Evolutionary conservation across 805 yeast species (phyloP), one percentile per base, ranked within the genome.

Genomic region (Cyberlindnera mississippiensis): DNA sequence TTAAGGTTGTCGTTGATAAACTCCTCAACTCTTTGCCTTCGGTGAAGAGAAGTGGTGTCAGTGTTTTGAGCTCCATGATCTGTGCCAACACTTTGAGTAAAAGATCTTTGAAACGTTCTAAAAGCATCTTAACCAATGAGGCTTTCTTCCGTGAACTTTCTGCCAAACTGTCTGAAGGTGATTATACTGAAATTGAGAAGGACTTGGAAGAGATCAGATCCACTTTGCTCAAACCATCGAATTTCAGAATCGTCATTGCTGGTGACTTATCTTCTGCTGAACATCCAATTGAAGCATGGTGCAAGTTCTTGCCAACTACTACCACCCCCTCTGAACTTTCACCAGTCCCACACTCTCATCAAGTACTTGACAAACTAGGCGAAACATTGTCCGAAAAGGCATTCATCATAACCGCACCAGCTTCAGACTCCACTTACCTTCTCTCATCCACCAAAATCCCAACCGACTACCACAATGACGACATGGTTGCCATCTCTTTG

Each of bases 381-480:
- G 46, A 55, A 16, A 44, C 56, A 0, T 78, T 86, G 34, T 59
- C 73, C 2, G 59, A 66, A 2, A 69, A 72, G 32, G 91, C 93
- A 0, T 69, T 64, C 46, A 66, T 91, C 32, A 72, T 84, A 2
- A 72, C 85, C 0, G 78, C 88, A 2, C 90, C 97, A 4, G 89
- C 93, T 1, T 81, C 95, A 0, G 96, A 88, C 49, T 82, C 96
- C 0, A 74, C 91, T 4, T 85, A 77, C 55, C 66, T 88, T 64
- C 67, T 74, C 18, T 58, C 85, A 0, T 62, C 79, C 6, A 72
- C 95, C 0, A 66, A 66, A 2, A 76, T 84, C 12, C 87, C 91
- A 1, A 66, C 72, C 2, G 70, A 68, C 42, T 80, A 74, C 50
- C 53, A 61, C 12, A 71, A 78, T 36, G 66, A 69, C 16, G 96